Evolutionary conservation across 176 grass and related monocot genomes (phyloP).

Genomic region (Eleusine indica): DNA sequence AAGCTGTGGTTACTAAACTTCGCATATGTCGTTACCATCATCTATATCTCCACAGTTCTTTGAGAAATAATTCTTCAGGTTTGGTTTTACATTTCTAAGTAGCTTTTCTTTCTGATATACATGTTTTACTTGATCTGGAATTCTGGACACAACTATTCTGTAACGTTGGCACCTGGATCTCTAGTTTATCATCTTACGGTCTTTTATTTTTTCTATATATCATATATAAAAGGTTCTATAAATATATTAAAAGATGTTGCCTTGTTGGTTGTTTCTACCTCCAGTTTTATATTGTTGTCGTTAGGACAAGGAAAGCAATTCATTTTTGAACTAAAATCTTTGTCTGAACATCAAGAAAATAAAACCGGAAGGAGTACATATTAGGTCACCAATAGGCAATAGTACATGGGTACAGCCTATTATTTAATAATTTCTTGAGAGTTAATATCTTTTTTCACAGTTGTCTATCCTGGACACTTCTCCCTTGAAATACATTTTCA

Average conservation of each 20-base stretch:
- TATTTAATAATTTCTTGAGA: conserved; percentile 2
- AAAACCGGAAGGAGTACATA: too few species aligned
- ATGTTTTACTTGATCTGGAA: conserved; percentile 28
- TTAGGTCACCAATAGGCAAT: too few species aligned
- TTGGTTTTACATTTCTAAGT: conserved; percentile 34
- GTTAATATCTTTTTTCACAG: not conserved
- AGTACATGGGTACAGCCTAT: not conserved
- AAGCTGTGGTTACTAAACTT: conserved; percentile 87
- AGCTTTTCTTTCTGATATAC: conserved; percentile 4
- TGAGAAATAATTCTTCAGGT: conserved; percentile 96
- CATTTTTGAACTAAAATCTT: too few species aligned
- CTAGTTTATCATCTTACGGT: conserved; percentile 27
- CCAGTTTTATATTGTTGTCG: too few species aligned
- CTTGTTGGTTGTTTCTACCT: too few species aligned
- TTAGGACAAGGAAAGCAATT: too few species aligned
- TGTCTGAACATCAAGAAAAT: too few species aligned
- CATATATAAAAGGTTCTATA: not conserved
- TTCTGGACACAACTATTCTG: not conserved
- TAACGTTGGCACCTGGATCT: conserved; percentile 15
- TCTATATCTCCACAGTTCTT: conserved; percentile 86
- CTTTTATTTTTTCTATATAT: conserved; percentile 32
- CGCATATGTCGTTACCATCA: conserved; percentile 79
- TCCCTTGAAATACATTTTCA: conserved; percentile 12
- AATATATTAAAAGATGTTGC: not conserved
- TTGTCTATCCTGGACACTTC: not conserved